These are phyloP conservation scores for Pleurozium schreberi DNA, from an alignment of 225 moss, liverwort and hornwort species.

Conservation along the genomic window DNA sequence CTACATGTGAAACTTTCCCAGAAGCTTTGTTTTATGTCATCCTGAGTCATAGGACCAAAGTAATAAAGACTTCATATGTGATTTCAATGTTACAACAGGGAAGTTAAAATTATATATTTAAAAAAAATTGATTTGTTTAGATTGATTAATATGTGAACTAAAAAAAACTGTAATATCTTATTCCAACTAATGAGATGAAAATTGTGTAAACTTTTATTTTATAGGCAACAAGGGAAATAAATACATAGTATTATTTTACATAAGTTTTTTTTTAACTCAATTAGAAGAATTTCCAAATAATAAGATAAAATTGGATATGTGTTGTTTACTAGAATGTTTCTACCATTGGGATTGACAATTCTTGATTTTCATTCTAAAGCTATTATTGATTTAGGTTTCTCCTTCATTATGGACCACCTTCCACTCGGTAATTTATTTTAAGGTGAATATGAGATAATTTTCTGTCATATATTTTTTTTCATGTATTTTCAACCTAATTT, in stretches of 20 bases:
- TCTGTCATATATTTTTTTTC: not conserved
- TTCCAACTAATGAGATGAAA: not conserved
- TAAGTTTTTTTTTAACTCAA: not conserved
- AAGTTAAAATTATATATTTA: not conserved
- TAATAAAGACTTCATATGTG: not conserved
- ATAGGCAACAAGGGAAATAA: rapidly evolving
- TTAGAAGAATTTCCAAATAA: not conserved
- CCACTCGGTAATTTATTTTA: not conserved
- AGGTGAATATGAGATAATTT: not conserved
- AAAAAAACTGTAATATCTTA: not conserved
- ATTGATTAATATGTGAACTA: rapidly evolving
- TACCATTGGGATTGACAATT: not conserved
- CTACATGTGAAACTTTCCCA: no score
- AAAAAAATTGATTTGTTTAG: not conserved
- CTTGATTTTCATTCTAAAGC: not conserved
- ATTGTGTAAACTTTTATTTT: not conserved
- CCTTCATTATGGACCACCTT: not conserved
- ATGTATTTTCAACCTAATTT: not conserved
- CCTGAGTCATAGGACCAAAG: not conserved
- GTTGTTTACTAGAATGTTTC: not conserved
- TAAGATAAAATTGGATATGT: not conserved
- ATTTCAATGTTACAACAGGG: not conserved
- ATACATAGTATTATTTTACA: no score
- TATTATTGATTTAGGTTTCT: not conserved
- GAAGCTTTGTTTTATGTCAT: not conserved